Conservation (phyloP, 139 green algal genomes). For the Trebouxia sp. region DNA sequence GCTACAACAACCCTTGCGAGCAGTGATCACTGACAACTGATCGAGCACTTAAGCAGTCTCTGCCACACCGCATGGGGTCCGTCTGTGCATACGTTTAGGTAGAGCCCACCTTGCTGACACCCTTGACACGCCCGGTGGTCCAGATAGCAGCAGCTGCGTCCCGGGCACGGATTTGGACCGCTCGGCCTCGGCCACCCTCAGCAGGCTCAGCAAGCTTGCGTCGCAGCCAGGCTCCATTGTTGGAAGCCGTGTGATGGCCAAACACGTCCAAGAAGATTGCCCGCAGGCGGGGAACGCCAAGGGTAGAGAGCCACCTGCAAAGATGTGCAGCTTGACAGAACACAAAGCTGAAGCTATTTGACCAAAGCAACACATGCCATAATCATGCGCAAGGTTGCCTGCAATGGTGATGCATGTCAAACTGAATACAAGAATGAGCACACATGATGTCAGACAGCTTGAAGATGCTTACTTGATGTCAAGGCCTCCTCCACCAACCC, state of each 20-base stretch:
- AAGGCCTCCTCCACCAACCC: conserved; percentile 5
- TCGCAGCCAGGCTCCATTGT: conserved; percentile 62
- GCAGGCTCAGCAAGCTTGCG: conserved; percentile 58
- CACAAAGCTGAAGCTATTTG: too few species aligned
- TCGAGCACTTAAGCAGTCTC: too few species aligned
- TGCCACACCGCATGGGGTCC: too few species aligned
- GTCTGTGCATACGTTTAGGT: neutral
- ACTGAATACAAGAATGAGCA: too few species aligned
- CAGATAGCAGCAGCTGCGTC: conserved; percentile 56
- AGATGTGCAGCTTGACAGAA: neutral
- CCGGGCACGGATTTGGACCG: conserved; percentile 36
- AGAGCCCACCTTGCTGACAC: conserved; percentile 16
- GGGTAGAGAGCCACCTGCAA: conserved; percentile 40
- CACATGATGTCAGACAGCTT: too few species aligned
- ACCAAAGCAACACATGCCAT: too few species aligned
- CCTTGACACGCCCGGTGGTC: conserved; percentile 33
- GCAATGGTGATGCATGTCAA: too few species aligned
- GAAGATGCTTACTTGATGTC: conserved; percentile 3
- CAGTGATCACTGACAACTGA: too few species aligned
- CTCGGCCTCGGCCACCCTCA: conserved; percentile 43
- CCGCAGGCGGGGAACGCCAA: conserved; percentile 52
- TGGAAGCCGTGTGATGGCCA: conserved; percentile 55
- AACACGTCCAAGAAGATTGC: conserved; percentile 52
- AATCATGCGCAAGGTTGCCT: too few species aligned
- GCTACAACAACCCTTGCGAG: neutral